Conservation (phyloP, 768 basidiomycete genomes). For the Lentinula sp. region DNA sequence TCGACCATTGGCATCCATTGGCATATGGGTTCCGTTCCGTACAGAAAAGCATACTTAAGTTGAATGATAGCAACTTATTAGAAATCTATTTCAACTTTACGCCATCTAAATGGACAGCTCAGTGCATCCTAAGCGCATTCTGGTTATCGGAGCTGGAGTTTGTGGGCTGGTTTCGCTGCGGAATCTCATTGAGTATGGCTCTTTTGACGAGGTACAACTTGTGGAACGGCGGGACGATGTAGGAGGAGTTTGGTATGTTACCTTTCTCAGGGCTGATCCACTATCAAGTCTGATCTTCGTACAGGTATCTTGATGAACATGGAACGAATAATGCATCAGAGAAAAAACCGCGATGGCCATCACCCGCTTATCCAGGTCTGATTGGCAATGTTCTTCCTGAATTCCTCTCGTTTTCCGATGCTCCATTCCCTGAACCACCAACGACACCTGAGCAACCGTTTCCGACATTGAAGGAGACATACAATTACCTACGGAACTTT, state of each 20-base stretch:
- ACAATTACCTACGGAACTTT: constrained; percentile 29
- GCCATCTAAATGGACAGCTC: neutral
- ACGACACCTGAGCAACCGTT: constrained; percentile 28
- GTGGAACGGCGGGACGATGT: constrained; percentile 41
- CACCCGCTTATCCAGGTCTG: constrained; percentile 40
- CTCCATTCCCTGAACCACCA: constrained; percentile 27
- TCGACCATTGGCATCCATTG: neutral
- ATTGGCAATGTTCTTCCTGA: constrained; percentile 48
- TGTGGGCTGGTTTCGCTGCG: constrained; percentile 42
- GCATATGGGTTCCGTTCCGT: neutral
- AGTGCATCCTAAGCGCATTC: constrained; percentile 22
- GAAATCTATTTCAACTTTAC: neutral
- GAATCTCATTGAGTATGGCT: constrained; percentile 35
- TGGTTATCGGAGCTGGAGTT: constrained; percentile 43
- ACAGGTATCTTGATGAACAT: constrained; percentile 27
- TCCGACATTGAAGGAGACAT: constrained; percentile 31
- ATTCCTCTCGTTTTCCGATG: constrained; percentile 30
- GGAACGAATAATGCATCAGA: neutral
- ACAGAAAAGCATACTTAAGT: neutral
- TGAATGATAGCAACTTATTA: neutral
- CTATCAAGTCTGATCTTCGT: neutral
- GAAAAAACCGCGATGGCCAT: constrained; percentile 30
- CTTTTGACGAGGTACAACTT: constrained; percentile 36
- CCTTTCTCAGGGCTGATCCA: neutral
- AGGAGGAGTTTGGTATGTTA: constrained; percentile 44